Base-by-base conservation (phyloP, 1,284 basidiomycete genomes). In the Cryptococcus sp. region DNA sequence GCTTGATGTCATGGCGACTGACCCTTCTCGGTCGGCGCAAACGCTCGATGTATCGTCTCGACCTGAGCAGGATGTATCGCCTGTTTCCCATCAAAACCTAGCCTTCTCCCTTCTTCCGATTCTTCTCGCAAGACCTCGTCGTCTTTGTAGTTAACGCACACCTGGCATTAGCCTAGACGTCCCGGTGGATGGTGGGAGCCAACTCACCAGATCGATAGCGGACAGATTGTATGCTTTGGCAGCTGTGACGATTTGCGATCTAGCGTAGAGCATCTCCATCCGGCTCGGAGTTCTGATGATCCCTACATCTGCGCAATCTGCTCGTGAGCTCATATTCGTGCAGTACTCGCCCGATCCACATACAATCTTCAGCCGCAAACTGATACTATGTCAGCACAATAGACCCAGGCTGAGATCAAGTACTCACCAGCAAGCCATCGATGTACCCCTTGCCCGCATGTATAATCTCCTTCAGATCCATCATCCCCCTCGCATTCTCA, bases 1-100 rank as follows among this genome's bases (percentile, higher is more conserved):
- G 28, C 28, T 31, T n/a, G n/a, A n/a, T n/a, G 28, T 31, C 18
- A 22, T 28, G 23, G 14, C 26, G 21, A 35, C 59, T 47, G 55
- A 84, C 89, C 88, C 71, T 82, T 73, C 18, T 78, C 70, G 0
- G 81, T 82, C 0, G 92, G 92, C 0, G 87, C 80, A 67, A 87
- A 97, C 0, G 83, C 84, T 4, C 78, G 72, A 57, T 92, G 87
- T 34, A 94, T 90, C 5, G 79, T 76, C 21, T 81, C 80, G 3
- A 95, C 81, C 71, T 97, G 93, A 12, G 76, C 76, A 0, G 93
- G 92, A 72, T 97, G 93, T 45, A 97, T 94, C 1, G 87, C 90
- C 87, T 95, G 92, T 86, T 94, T 94, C 41, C 89, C 90, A 23
- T 83, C 85, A 62, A 89, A 93, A 0, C 90, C 89, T 9, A 92